phyloP scores from a whole-genome alignment of 345 rosid genomes.

The Eutrema heterophyllum region DNA sequence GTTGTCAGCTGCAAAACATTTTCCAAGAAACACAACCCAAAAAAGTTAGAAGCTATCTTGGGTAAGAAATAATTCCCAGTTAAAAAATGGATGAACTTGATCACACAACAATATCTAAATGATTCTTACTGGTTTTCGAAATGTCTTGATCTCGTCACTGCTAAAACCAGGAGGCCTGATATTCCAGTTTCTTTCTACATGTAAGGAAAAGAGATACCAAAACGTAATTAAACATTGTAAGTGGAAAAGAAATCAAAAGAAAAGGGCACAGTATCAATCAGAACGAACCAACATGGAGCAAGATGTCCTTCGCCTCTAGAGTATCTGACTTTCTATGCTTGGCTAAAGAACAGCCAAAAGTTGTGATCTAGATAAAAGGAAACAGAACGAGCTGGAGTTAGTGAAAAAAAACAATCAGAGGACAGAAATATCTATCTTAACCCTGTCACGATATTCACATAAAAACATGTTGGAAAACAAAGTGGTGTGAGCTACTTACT shows the following conservation, averaged over 20 bases:
- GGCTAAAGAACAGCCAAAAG: slow-evolving; percentile 95
- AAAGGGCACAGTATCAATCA: slow-evolving; percentile 2
- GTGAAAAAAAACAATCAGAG: neutral
- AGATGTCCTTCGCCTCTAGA: slow-evolving; percentile 94
- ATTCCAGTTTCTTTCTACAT: slow-evolving; percentile 86
- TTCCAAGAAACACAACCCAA: slow-evolving; percentile 9
- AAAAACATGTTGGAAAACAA: neutral
- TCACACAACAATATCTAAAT: neutral
- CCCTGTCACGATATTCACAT: neutral
- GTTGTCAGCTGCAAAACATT: slow-evolving; percentile 50
- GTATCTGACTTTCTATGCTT: slow-evolving; percentile 91
- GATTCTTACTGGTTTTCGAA: slow-evolving; percentile 64
- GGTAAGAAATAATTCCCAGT: neutral
- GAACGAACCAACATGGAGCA: slow-evolving; percentile 86
- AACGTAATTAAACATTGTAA: neutral
- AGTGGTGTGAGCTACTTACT: slow-evolving; percentile 47
- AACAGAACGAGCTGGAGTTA: slow-evolving; percentile 12
- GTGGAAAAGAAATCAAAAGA: neutral
- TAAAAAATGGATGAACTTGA: neutral
- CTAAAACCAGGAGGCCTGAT: slow-evolving; percentile 86
- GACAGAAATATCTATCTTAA: neutral
- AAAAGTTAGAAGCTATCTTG: neutral
- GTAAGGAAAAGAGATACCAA: slow-evolving; percentile 20
- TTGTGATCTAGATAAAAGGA: slow-evolving; percentile 53
- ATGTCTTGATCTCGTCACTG: slow-evolving; percentile 86